Conservation (phyloP, 768 basidiomycete species). For the Termitomyces sp. region DNA sequence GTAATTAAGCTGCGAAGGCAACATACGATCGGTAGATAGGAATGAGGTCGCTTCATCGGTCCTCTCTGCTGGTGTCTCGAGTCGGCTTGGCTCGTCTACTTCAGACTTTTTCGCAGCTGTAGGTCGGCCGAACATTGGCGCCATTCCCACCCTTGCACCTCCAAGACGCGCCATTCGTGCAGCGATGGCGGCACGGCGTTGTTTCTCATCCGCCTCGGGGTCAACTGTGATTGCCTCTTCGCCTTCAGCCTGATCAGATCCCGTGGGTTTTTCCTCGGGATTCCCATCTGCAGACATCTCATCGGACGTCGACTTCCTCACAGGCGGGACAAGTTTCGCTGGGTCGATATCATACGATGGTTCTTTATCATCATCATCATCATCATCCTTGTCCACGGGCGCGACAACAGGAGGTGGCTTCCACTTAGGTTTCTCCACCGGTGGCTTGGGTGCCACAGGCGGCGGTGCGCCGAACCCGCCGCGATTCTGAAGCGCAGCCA, state of each 20-base stretch:
- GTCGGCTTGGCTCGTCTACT: slow-evolving; percentile 19
- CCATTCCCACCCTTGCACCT: slow-evolving; percentile 79
- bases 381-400: slow-evolving; percentile 39
- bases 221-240: slow-evolving; percentile 31
- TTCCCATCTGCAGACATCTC: slow-evolving; percentile 9
- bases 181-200: slow-evolving; percentile 81
- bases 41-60: slow-evolving; percentile 5
- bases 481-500: slow-evolving; percentile 87
- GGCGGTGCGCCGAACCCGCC: slow-evolving; percentile 71
- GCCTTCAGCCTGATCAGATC: slow-evolving; percentile 14
- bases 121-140: slow-evolving; percentile 56
- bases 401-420: slow-evolving; percentile 64
- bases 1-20: not conserved
- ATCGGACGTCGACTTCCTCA: slow-evolving; percentile 12
- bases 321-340: slow-evolving; percentile 30
- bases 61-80: not conserved
- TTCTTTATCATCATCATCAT: slow-evolving; percentile 31
- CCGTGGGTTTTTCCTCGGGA: not conserved
- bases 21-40: slow-evolving; percentile 4
- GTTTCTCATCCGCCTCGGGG: slow-evolving; percentile 67
- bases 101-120: slow-evolving; percentile 29
- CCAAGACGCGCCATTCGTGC: slow-evolving; percentile 92
- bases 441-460: slow-evolving; percentile 47
- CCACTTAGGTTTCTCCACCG: slow-evolving; percentile 76
- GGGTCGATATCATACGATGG: slow-evolving; percentile 17